These are phyloP conservation scores for Trichoderma oligosporum DNA, from an alignment of 2,329 filamentous ascomycete genomes.

Conservation along the genomic window DNA sequence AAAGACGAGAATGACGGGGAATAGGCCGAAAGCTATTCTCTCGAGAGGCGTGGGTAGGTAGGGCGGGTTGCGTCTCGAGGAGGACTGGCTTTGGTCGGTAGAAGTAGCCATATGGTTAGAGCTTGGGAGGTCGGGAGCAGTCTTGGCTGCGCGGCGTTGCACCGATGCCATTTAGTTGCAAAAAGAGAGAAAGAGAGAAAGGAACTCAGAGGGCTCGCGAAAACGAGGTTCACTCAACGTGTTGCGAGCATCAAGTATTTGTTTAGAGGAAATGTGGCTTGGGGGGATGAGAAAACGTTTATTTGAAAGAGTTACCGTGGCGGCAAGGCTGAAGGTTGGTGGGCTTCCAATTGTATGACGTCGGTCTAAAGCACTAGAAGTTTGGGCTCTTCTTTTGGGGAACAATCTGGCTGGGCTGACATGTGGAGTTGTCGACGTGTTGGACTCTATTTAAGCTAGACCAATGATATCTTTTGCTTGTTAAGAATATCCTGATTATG, in stretches of 20 bases:
- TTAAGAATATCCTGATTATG: not conserved
- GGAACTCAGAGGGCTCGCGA: not conserved
- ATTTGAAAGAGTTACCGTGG: not conserved
- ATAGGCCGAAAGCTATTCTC: constrained; percentile 60
- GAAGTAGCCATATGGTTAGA: constrained; percentile 12
- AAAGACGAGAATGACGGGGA: constrained; percentile 73
- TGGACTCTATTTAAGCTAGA: not conserved
- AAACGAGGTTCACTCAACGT: not conserved
- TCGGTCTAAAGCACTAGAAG: constrained; percentile 4
- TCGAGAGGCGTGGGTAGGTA: constrained; percentile 69
- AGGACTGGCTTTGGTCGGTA: constrained; percentile 18
- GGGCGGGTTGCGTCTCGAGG: constrained; percentile 46
- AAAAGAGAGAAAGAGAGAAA: not conserved
- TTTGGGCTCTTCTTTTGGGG: not conserved
- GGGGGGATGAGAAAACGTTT: not conserved
- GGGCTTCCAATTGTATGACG: constrained; percentile 6
- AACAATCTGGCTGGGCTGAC: constrained; percentile 1
- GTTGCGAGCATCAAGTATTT: not conserved
- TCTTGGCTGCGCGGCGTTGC: not conserved
- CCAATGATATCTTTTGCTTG: not conserved
- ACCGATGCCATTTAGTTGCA: constrained; percentile 4
- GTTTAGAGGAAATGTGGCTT: not conserved
- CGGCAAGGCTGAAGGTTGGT: constrained; percentile 1
- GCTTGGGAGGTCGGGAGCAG: not conserved
- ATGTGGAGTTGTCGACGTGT: not conserved